phyloP scores from a whole-genome alignment of 2,329 filamentous ascomycete species.

The Monosporascus cannonballus region DNA sequence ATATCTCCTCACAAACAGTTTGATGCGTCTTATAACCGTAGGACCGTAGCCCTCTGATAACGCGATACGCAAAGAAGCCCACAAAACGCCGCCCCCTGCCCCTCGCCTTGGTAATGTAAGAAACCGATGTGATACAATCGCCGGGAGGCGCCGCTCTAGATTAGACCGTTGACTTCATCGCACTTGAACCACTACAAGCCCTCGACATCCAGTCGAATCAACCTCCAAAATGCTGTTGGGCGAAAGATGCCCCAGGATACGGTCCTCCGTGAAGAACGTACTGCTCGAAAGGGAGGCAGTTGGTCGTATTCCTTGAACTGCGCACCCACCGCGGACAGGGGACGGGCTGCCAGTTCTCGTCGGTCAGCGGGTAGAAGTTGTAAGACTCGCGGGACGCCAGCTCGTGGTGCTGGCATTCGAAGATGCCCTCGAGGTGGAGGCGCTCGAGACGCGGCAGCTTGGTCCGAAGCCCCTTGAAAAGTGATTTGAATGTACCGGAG shows the following conservation, averaged over 20 bases:
- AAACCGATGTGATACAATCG: neutral
- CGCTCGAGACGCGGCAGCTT: slow-evolving; percentile 32
- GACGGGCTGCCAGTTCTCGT: slow-evolving; percentile 34
- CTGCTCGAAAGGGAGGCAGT: slow-evolving; percentile 33
- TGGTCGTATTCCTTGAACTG: slow-evolving; percentile 26
- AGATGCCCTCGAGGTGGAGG: slow-evolving; percentile 40
- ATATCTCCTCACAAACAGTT: no score
- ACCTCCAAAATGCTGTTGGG: slow-evolving; percentile 15
- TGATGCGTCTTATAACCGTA: no score
- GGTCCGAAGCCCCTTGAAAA: slow-evolving; percentile 34
- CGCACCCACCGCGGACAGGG: slow-evolving; percentile 22
- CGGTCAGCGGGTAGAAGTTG: slow-evolving; percentile 34
- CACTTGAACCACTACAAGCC: neutral
- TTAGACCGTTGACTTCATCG: no score
- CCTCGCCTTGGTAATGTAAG: neutral
- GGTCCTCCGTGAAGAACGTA: slow-evolving; percentile 33
- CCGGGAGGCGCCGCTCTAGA: neutral
- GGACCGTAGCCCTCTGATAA: no score
- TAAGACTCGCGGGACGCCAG: slow-evolving; percentile 33
- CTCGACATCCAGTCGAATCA: neutral
- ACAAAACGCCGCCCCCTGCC: neutral
- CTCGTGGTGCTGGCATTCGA: slow-evolving; percentile 34
- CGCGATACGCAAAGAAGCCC: neutral
- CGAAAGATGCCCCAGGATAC: slow-evolving; percentile 24
- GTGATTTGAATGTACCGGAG: slow-evolving; percentile 36